phyloP scores from a whole-genome alignment of 2,329 filamentous ascomycete species.

The Cercospora berteroae region DNA sequence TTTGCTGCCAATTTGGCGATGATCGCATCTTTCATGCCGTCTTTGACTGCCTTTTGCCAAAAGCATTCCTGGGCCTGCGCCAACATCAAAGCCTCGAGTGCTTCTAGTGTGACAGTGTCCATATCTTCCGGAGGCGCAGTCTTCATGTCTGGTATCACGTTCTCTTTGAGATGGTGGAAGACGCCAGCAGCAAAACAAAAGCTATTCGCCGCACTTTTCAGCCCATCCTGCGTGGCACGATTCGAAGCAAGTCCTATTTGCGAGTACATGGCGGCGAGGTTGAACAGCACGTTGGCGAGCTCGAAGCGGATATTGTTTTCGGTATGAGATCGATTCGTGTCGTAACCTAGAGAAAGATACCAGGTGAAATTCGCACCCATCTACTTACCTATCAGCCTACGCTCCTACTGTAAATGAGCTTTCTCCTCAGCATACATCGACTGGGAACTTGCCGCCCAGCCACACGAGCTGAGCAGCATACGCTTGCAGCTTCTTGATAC shows the following conservation, averaged over 20 bases:
- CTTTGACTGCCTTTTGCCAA: conserved; percentile 96
- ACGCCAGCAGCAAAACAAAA: conserved; percentile 86
- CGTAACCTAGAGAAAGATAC: conserved; percentile 88
- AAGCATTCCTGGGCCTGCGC: conserved; percentile 96
- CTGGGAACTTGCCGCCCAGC: conserved; percentile 92
- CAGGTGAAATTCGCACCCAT: conserved; percentile 94
- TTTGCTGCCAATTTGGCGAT: conserved; percentile 89
- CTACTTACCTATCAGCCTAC: conserved; percentile 44
- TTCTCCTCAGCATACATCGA: conserved; percentile 64
- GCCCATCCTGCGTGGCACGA: conserved; percentile 72
- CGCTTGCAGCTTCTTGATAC: conserved; percentile 79
- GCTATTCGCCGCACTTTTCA: conserved; percentile 86
- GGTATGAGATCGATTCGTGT: conserved; percentile 29
- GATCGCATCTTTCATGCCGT: conserved; percentile 84
- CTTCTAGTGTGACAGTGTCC: conserved; percentile 83
- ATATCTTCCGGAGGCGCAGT: conserved; percentile 85
- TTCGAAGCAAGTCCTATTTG: conserved; percentile 83
- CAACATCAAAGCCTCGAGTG: conserved; percentile 76
- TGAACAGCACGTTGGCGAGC: conserved; percentile 88
- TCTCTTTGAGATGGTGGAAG: conserved; percentile 71
- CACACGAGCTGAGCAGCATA: conserved; percentile 93
- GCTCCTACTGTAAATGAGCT: conserved; percentile 6
- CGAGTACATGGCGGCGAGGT: conserved; percentile 88
- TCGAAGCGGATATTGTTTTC: conserved; percentile 73
- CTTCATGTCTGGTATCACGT: conserved; percentile 77